Conservation (phyloP, 2,329 filamentous ascomycete genomes). For the Exophiala calicioides region DNA sequence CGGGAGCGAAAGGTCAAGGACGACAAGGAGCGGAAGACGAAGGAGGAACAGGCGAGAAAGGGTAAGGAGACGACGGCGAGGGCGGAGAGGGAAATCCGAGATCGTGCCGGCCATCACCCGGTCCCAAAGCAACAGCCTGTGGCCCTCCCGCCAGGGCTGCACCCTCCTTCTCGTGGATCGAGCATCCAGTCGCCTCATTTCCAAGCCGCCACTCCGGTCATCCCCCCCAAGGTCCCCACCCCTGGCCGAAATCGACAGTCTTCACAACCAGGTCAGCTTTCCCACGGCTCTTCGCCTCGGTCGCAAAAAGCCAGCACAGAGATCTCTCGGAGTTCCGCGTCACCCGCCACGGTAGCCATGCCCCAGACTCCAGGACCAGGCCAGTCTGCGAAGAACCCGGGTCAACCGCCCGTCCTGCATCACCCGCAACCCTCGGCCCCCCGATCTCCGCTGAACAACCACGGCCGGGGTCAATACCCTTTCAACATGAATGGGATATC, state of each 20-base stretch:
- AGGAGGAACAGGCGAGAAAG: constrained; percentile 52
- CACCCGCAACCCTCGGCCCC: constrained; percentile 62
- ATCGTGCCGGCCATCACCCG: constrained; percentile 37
- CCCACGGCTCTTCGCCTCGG: constrained; percentile 66
- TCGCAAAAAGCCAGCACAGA: constrained; percentile 50
- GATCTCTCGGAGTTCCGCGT: constrained; percentile 65
- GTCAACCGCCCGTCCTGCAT: constrained; percentile 54
- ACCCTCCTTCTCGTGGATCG: constrained; percentile 52
- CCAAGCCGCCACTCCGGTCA: constrained; percentile 72
- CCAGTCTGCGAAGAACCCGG: constrained; percentile 61
- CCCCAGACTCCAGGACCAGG: constrained; percentile 65
- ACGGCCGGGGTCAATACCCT: constrained; percentile 59
- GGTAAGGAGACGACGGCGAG: constrained; percentile 58
- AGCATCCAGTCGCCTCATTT: constrained; percentile 76
- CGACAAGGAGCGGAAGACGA: constrained; percentile 60
- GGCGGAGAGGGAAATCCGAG: constrained; percentile 51
- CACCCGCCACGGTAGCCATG: constrained; percentile 63
- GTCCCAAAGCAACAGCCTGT: constrained; percentile 35
- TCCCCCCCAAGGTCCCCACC: constrained; percentile 82
- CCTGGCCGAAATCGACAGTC: constrained; percentile 73
- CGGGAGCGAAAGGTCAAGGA: constrained; percentile 65
- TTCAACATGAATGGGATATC: constrained; percentile 53
- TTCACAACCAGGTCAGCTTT: constrained; percentile 79
- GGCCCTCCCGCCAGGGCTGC: constrained; percentile 53
- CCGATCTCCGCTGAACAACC: constrained; percentile 65